These are phyloP conservation scores for Eucalyptus tenuipes DNA, from an alignment of 345 rosid genomes.

Conservation along the genomic window DNA sequence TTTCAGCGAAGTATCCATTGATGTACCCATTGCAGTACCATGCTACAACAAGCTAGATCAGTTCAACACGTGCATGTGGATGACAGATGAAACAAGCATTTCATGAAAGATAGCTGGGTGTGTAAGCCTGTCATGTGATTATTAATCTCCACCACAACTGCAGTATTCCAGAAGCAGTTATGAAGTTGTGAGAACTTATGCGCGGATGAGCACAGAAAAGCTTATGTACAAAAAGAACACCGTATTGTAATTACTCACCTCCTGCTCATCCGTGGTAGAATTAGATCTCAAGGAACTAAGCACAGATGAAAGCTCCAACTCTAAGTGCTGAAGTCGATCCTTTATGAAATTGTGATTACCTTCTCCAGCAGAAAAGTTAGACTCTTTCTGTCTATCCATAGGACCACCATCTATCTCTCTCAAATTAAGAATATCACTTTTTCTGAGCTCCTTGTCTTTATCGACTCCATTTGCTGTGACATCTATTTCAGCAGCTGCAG, in stretches of 20 bases:
- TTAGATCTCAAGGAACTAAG: slow-evolving; percentile 52
- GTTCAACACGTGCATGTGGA: neutral
- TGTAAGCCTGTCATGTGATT: neutral
- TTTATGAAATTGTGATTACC: slow-evolving; percentile 20
- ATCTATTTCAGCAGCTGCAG: slow-evolving; percentile 47
- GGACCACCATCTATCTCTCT: slow-evolving; percentile 9
- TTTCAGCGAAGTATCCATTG: neutral
- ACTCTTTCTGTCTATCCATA: slow-evolving; percentile 13
- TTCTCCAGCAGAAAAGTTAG: slow-evolving; percentile 12
- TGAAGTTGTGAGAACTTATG: neutral
- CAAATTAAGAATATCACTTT: slow-evolving; percentile 11
- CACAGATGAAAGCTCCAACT: slow-evolving; percentile 67
- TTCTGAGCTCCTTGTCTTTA: neutral
- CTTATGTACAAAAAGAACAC: neutral
- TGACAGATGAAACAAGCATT: neutral
- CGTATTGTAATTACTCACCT: slow-evolving; percentile 13
- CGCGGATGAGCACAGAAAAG: neutral
- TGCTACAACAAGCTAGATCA: neutral
- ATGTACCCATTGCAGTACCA: neutral
- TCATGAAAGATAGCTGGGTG: neutral
- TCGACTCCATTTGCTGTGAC: neutral
- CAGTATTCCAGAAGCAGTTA: neutral
- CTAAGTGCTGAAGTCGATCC: slow-evolving; percentile 56
- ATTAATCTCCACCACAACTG: neutral
- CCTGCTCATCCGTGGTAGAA: slow-evolving; percentile 13